Evolutionary conservation across 2,329 filamentous ascomycete species (phyloP).

Genomic region (Aurifilum marmelostoma): DNA sequence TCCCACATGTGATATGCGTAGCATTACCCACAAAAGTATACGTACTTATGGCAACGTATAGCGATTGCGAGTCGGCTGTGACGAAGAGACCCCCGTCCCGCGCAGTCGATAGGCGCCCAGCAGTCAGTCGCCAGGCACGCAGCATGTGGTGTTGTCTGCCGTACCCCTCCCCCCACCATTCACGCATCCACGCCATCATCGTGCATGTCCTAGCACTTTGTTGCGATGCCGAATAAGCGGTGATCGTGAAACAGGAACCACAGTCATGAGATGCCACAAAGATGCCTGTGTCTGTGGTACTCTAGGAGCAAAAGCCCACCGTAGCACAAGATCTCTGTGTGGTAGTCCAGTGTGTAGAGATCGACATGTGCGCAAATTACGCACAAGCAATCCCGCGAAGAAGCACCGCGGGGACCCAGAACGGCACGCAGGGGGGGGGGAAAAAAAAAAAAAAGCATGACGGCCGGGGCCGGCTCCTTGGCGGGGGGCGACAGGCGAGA

Average conservation of each 20-base stretch:
- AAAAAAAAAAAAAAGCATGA: not conserved
- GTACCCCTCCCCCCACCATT: not conserved
- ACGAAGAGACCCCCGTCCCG: slow-evolving; percentile 9
- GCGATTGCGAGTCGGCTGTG: slow-evolving; percentile 9
- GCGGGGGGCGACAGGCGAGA: not conserved
- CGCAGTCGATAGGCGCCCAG: slow-evolving; percentile 20
- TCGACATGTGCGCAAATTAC: slow-evolving; percentile 1
- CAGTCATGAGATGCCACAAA: not conserved
- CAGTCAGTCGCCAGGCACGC: slow-evolving; percentile 6
- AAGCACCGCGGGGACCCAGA: not conserved
- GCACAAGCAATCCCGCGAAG: not conserved
- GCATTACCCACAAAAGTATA: not conserved
- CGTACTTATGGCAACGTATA: slow-evolving; percentile 15
- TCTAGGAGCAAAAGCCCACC: not conserved
- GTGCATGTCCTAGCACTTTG: not conserved
- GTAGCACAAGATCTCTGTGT: not conserved
- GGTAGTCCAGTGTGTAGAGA: not conserved
- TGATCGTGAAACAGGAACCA: slow-evolving; percentile 8
- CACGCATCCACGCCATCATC: not conserved
- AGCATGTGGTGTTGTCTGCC: not conserved
- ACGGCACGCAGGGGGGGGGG: not conserved
- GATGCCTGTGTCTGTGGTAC: slow-evolving; percentile 9
- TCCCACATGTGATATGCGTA: not conserved
- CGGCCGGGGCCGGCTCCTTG: not conserved
- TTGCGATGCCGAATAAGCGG: slow-evolving; percentile 23